Conservation (phyloP, 2,329 filamentous ascomycete species). For the Biscogniauxia sp. region DNA sequence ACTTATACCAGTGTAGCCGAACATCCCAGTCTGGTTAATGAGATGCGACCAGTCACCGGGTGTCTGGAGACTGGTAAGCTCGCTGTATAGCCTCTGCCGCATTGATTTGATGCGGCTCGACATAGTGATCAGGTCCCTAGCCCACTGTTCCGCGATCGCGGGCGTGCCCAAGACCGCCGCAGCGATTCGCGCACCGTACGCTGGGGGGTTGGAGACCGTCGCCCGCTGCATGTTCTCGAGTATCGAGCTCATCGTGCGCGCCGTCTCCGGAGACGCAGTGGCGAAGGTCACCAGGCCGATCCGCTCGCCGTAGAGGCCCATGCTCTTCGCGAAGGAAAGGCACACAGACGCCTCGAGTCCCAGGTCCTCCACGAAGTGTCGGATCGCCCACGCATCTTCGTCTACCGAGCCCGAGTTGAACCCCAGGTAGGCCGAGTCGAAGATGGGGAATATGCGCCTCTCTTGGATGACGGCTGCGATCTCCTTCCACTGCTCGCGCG, state of each 20-base stretch:
- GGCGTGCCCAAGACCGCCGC: slow-evolving; percentile 31
- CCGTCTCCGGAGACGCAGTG: slow-evolving; percentile 12
- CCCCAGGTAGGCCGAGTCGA: slow-evolving; percentile 35
- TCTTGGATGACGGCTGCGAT: slow-evolving; percentile 25
- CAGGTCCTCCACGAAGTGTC: slow-evolving; percentile 33
- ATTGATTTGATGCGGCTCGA: slow-evolving; percentile 35
- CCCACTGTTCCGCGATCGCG: slow-evolving; percentile 33
- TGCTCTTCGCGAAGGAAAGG: slow-evolving; percentile 62
- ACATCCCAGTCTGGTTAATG: slow-evolving; percentile 39
- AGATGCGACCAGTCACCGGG: slow-evolving; percentile 39
- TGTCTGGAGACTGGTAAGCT: slow-evolving; percentile 30
- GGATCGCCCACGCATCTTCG: slow-evolving; percentile 32
- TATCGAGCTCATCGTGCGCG: slow-evolving; percentile 25
- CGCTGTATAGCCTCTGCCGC: slow-evolving; percentile 33
- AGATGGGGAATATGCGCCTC: slow-evolving; percentile 29
- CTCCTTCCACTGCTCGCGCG: slow-evolving; percentile 32
- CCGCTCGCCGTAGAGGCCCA: slow-evolving; percentile 43
- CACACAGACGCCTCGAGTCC: slow-evolving; percentile 52
- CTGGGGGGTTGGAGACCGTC: slow-evolving; percentile 36
- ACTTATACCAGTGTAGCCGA: slow-evolving; percentile 46
- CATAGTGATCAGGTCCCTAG: slow-evolving; percentile 37
- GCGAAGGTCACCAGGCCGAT: slow-evolving; percentile 33
- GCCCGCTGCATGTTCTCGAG: slow-evolving; percentile 34
- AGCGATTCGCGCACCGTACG: slow-evolving; percentile 36
- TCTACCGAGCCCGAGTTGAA: slow-evolving; percentile 32